Percentiles rank a stretch among this genome's conserved stretches.
Conservation (phyloP, 306 rosid species). For the Dalbergia cochinchinensis region DNA sequence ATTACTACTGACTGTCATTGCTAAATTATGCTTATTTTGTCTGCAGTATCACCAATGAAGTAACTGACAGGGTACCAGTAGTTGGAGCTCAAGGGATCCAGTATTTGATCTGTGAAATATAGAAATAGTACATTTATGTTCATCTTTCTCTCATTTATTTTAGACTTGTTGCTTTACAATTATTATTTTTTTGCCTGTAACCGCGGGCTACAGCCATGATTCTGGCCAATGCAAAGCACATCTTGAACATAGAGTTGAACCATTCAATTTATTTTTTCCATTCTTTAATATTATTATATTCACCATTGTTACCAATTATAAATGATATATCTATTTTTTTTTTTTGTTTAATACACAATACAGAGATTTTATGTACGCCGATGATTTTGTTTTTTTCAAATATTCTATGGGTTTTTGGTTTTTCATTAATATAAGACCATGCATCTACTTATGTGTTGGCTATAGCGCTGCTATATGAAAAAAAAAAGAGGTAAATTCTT, state of each 20-base stretch:
- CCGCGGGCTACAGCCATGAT: constrained; percentile 8
- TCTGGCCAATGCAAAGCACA: constrained; percentile 1
- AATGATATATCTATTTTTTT: neutral
- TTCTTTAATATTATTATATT: neutral
- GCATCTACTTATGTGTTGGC: neutral
- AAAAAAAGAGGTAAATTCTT: neutral
- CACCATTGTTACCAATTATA: neutral
- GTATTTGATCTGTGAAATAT: constrained; percentile 12
- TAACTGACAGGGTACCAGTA: constrained; percentile 1
- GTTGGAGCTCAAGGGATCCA: constrained; percentile 12
- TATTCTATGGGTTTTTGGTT: neutral
- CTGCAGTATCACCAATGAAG: constrained; percentile 37
- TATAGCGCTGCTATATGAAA: neutral
- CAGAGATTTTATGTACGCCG: neutral
- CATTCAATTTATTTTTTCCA: neutral
- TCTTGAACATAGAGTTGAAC: constrained; percentile 26
- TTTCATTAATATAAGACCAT: neutral
- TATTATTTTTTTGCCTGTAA: neutral
- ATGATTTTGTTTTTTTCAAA: neutral
- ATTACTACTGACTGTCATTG: neutral
- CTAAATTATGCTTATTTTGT: constrained; percentile 7
- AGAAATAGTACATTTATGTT: constrained; percentile 27
- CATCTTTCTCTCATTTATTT: constrained; percentile 24
- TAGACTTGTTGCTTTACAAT: constrained; percentile 16
- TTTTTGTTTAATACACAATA: neutral